Conservation (phyloP, 2,329 filamentous ascomycete genomes). For the Stemphylium lycopersici region DNA sequence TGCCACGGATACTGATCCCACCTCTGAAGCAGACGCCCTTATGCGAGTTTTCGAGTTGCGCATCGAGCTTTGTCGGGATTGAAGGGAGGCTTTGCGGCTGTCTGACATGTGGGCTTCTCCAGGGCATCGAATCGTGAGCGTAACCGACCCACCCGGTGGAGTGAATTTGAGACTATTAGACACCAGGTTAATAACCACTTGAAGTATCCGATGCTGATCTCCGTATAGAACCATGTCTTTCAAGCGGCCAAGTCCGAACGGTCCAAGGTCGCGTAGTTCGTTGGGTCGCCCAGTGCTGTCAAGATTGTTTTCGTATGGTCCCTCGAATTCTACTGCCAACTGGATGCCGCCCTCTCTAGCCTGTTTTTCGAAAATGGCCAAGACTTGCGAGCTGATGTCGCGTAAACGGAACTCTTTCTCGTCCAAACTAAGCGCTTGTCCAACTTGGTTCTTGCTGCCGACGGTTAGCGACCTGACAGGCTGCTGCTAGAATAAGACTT, state of each 20-base stretch:
- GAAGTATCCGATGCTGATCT: constrained; percentile 88
- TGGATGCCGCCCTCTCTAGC: constrained; percentile 79
- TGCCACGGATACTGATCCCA: constrained; percentile 35
- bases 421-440: constrained; percentile 79
- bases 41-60: constrained; percentile 43
- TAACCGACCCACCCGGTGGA: constrained; percentile 74
- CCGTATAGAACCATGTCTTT: constrained; percentile 90
- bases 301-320: constrained; percentile 50
- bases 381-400: constrained; percentile 82
- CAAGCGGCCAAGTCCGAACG: constrained; percentile 69
- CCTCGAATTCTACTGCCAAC: constrained; percentile 74
- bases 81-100: constrained; percentile 54
- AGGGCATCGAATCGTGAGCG: constrained; percentile 75
- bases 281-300: constrained; percentile 47
- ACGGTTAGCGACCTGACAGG: background rate
- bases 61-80: constrained; percentile 50
- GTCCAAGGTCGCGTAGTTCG: constrained; percentile 65
- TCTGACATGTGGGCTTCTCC: constrained; percentile 59
- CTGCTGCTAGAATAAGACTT: constrained; percentile 1
- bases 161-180: constrained; percentile 95
- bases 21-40: constrained; percentile 40
- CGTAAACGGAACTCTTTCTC: constrained; percentile 83
- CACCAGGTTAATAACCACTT: constrained; percentile 92
- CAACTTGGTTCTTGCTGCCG: constrained; percentile 86
- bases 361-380: constrained; percentile 89